Percentiles rank a stretch among this genome's conserved stretches.
phyloP scores from a whole-genome alignment of 169 alveolate genomes.

The Plasmodium gaboni region DNA sequence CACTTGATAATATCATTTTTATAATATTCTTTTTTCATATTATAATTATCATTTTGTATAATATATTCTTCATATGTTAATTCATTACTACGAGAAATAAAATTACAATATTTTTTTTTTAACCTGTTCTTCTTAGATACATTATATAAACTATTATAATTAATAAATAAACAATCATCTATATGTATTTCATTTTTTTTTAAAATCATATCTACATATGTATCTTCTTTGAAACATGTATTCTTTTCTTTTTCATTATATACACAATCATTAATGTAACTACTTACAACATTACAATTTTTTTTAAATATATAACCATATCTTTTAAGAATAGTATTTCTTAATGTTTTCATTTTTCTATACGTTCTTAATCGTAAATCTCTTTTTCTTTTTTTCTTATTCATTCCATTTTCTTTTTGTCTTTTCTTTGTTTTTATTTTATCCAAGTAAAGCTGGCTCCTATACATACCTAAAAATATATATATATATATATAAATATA shows the following conservation, averaged over 20 bases:
- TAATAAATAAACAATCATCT: conserved; percentile 17
- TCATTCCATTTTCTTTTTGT: too few relatives aligned
- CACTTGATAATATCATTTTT: conserved; percentile 23
- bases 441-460: conserved; percentile 50
- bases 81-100: conserved; percentile 10
- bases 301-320: conserved; percentile 20
- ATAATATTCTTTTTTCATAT: background rate
- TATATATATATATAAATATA: background rate
- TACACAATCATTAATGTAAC: background rate
- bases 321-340: conserved; percentile 19
- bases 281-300: background rate
- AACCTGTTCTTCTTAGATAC: background rate
- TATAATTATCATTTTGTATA: background rate
- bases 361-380: conserved; percentile 11
- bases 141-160: conserved; percentile 2
- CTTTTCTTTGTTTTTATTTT: background rate
- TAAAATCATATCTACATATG: conserved; percentile 17
- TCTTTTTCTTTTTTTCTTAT: background rate
- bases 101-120: background rate
- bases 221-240: background rate
- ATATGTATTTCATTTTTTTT: conserved; percentile 13
- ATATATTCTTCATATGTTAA: conserved; percentile 16
- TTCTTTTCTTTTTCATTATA: background rate
- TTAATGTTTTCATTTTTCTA: conserved; percentile 38
- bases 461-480: conserved; percentile 12